Conservation (phyloP, 768 basidiomycete species). For the Boletus subcaerulescens region DNA sequence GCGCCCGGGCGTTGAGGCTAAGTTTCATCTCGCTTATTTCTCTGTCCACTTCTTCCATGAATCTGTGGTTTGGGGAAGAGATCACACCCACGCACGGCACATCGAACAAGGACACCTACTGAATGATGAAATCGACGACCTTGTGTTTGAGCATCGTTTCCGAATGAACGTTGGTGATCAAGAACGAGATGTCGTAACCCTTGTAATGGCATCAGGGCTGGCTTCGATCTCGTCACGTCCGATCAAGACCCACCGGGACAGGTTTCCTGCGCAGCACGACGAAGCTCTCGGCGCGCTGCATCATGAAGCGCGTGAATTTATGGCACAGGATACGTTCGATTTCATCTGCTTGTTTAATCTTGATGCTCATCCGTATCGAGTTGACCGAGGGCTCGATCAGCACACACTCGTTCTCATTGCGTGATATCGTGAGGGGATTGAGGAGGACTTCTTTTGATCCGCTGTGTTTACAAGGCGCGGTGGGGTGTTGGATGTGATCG, state of each 20-base stretch:
- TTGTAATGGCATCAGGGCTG: slow-evolving; percentile 31
- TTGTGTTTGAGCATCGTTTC: slow-evolving; percentile 99
- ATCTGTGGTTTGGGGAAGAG: slow-evolving; percentile 42
- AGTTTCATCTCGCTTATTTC: slow-evolving; percentile 99
- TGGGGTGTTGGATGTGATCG: slow-evolving; percentile 5
- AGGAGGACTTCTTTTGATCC: slow-evolving; percentile 92
- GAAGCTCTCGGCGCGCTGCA: slow-evolving; percentile 97
- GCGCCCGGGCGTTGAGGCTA: slow-evolving; percentile 90
- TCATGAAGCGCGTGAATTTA: slow-evolving; percentile 99
- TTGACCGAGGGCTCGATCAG: slow-evolving; percentile 97
- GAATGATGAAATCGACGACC: slow-evolving; percentile 99
- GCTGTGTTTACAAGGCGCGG: slow-evolving; percentile 38
- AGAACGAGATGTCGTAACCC: slow-evolving; percentile 98
- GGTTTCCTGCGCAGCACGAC: slow-evolving; percentile 94
- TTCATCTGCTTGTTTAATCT: slow-evolving; percentile 99
- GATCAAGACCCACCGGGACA: slow-evolving; percentile 58
- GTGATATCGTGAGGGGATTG: slow-evolving; percentile 89
- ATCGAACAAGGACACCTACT: slow-evolving; percentile 50
- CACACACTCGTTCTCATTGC: slow-evolving; percentile 96
- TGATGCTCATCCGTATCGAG: slow-evolving; percentile 94
- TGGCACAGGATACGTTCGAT: slow-evolving; percentile 96
- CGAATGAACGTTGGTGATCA: slow-evolving; percentile 94
- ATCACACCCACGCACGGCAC: background rate
- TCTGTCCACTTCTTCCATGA: slow-evolving; percentile 99
- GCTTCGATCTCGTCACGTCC: slow-evolving; percentile 10